Conservation (phyloP, 1,284 basidiomycete species). For the Amylostereum chailletii region DNA sequence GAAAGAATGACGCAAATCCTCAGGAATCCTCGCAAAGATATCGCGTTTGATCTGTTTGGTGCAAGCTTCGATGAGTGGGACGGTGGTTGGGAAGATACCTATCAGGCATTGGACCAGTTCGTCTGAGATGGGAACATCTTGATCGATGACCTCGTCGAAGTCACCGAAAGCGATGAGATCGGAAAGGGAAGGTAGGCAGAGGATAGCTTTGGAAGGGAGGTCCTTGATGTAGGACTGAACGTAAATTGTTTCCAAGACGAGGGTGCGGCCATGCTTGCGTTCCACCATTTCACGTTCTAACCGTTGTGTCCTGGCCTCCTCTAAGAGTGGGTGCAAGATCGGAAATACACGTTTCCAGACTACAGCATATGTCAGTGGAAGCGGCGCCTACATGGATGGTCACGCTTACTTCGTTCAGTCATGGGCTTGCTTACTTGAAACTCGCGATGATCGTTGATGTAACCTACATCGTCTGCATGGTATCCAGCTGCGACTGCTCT, state of each 20-base stretch:
- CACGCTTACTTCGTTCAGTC: slow-evolving; percentile 3
- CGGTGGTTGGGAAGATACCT: background rate
- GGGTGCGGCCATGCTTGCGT: background rate
- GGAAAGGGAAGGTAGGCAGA: background rate
- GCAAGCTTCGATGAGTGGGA: background rate
- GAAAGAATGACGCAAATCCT: no score
- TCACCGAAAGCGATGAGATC: background rate
- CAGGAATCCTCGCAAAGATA: no score
- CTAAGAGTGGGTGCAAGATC: background rate
- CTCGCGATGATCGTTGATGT: slow-evolving; percentile 3
- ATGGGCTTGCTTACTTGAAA: slow-evolving; percentile 6
- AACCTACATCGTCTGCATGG: background rate
- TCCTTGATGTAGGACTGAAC: background rate
- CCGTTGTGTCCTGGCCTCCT: background rate
- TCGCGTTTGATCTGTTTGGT: no score
- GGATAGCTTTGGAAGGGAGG: background rate
- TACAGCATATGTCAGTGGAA: background rate
- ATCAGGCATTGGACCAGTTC: background rate
- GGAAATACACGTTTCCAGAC: background rate
- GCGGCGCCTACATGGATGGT: background rate
- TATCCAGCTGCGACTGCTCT: slow-evolving; percentile 1
- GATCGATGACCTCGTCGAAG: background rate
- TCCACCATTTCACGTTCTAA: background rate
- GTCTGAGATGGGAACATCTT: background rate
- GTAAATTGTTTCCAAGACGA: background rate